Percentiles rank a stretch among this genome's conserved stretches.
Conservation (phyloP, 306 rosid species). For the Quercus robur region DNA sequence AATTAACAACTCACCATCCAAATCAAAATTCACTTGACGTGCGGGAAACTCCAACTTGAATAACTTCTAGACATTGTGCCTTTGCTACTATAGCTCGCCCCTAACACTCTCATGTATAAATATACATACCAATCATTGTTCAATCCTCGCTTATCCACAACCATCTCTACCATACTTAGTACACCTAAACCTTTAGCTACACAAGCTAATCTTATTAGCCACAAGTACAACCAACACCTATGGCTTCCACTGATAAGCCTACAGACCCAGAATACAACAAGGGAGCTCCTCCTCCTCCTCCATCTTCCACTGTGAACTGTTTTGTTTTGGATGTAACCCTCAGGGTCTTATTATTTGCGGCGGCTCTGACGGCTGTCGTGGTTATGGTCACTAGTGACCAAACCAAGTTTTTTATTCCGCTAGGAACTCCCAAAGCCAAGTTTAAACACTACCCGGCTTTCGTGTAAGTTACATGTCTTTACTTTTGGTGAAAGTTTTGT, state of each 20-base stretch:
- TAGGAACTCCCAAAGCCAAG: conserved; percentile 30
- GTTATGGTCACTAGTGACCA: conserved; percentile 68
- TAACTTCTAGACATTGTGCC: neutral
- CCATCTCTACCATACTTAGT: neutral
- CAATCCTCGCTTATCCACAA: conserved; percentile 9
- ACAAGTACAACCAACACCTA: conserved; percentile 4
- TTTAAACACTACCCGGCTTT: conserved; percentile 76
- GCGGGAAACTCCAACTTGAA: conserved; percentile 38
- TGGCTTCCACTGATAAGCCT: conserved; percentile 65
- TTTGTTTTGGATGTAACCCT: conserved; percentile 38
- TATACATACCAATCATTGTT: neutral
- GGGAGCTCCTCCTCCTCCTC: conserved; percentile 13
- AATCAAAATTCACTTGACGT: conserved; percentile 39
- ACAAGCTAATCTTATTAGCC: neutral
- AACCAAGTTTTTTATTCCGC: conserved; percentile 17
- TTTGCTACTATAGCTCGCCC: neutral
- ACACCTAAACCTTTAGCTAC: neutral
- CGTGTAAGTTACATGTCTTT: conserved; percentile 42
- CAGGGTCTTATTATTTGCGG: conserved; percentile 64
- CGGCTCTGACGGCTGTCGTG: conserved; percentile 56
- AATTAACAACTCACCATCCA: conserved; percentile 6
- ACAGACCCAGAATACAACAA: conserved; percentile 42
- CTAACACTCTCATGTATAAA: conserved; percentile 6
- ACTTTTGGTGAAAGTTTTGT: neutral
- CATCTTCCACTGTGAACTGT: neutral